These are phyloP conservation scores for Colletotrichum graminicola DNA, from an alignment of 2,329 filamentous ascomycete genomes.

Conservation along the genomic window DNA sequence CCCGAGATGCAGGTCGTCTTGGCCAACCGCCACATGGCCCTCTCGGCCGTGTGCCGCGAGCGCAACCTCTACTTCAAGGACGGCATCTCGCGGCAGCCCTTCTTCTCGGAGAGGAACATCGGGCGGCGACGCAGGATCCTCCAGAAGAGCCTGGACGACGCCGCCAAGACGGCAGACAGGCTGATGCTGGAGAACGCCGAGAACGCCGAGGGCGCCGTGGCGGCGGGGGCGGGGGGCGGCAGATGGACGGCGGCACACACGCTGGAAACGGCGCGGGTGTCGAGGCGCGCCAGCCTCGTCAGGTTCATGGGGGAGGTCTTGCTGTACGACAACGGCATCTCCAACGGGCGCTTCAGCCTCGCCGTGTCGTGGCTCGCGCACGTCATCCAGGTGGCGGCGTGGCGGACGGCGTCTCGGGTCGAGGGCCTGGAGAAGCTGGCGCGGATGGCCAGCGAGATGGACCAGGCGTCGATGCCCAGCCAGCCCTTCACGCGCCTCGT, in stretches of 20 bases:
- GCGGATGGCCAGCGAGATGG: not conserved
- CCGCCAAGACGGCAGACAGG: not conserved
- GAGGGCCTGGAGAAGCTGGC: constrained; percentile 19
- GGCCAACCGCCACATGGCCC: constrained; percentile 7
- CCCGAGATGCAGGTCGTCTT: constrained; percentile 3
- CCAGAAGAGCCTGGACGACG: not conserved
- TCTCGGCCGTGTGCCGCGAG: constrained; percentile 12
- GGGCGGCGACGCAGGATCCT: constrained; percentile 16
- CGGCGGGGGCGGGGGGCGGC: no score
- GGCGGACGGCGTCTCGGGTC: constrained; percentile 1
- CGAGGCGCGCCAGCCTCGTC: constrained; percentile 18
- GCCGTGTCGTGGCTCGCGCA: constrained; percentile 8
- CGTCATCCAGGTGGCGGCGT: constrained; percentile 25
- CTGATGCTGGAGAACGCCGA: constrained; percentile 11
- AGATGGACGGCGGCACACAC: constrained; percentile 28
- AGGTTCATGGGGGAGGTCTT: constrained; percentile 28
- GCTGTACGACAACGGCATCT: constrained; percentile 34
- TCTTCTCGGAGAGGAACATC: constrained; percentile 26
- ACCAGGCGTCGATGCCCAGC: not conserved
- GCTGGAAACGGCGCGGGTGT: constrained; percentile 3
- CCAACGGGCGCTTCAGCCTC: constrained; percentile 18
- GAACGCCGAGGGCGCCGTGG: not conserved
- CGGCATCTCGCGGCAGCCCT: constrained; percentile 29
- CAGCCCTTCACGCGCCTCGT: constrained; percentile 1
- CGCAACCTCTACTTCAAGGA: constrained; percentile 26